A percentile compares a stretch with the other conserved stretches of the same genome.
Evolutionary conservation across 352 stramenopile species (phyloP).

Genomic region (Globisporangium recalcitrans): DNA sequence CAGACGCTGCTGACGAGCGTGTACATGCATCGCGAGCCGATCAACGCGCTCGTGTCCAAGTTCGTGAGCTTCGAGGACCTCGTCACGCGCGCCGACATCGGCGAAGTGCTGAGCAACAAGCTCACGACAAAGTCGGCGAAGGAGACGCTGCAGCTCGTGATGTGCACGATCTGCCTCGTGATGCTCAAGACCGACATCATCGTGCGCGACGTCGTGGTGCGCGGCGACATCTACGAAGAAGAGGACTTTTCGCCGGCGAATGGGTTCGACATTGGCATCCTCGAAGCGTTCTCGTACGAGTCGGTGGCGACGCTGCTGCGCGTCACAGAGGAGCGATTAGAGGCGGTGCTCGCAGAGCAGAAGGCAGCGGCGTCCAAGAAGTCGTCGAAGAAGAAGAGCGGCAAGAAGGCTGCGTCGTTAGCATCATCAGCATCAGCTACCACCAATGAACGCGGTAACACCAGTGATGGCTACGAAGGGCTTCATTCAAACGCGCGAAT

Average conservation of each 20-base stretch:
- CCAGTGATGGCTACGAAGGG: slow-evolving; percentile 24
- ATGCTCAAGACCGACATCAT: slow-evolving; percentile 75
- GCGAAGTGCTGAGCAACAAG: slow-evolving; percentile 24
- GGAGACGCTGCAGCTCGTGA: slow-evolving; percentile 64
- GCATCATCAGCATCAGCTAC: neutral
- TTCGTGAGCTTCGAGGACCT: slow-evolving; percentile 19
- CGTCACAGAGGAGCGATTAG: slow-evolving; percentile 42
- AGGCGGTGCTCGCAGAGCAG: slow-evolving; percentile 35
- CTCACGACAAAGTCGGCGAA: slow-evolving; percentile 25
- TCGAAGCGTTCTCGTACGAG: slow-evolving; percentile 37
- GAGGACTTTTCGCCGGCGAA: slow-evolving; percentile 90
- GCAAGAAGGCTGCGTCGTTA: slow-evolving; percentile 24
- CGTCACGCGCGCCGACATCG: slow-evolving; percentile 21
- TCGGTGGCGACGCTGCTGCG: slow-evolving; percentile 36
- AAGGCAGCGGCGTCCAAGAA: slow-evolving; percentile 37
- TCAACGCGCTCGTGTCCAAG: slow-evolving; percentile 60
- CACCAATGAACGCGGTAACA: slow-evolving; percentile 4
- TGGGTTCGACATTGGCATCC: slow-evolving; percentile 50
- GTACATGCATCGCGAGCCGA: slow-evolving; percentile 78
- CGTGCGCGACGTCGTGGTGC: slow-evolving; percentile 78
- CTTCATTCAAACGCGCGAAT: slow-evolving; percentile 51
- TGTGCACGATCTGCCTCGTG: slow-evolving; percentile 62
- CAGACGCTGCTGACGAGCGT: slow-evolving; percentile 89
- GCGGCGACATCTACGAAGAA: slow-evolving; percentile 95
- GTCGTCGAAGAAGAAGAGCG: slow-evolving; percentile 63